A percentile compares a stretch with the other conserved stretches of the same genome.
phyloP scores from a whole-genome alignment of 2,329 filamentous ascomycete species.

The Arthrobotrys sphaeroides region DNA sequence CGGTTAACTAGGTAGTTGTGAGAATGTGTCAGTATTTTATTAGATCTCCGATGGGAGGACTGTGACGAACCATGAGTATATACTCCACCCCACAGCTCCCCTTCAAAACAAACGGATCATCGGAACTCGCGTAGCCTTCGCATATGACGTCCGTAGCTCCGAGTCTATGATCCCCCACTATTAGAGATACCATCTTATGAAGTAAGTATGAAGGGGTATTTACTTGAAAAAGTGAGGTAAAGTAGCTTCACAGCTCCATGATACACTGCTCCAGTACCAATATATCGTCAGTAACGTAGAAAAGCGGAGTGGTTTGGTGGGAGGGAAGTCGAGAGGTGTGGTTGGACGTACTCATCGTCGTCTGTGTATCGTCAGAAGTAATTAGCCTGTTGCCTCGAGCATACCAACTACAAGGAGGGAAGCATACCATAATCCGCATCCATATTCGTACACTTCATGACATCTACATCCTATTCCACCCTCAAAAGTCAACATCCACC shows the following conservation, averaged over 20 bases:
- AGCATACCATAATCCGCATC: constrained; percentile 78
- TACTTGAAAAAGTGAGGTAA: constrained; percentile 69
- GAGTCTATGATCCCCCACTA: constrained; percentile 66
- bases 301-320: background rate
- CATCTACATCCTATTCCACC: constrained; percentile 73
- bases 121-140: constrained; percentile 80
- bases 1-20: constrained; percentile 32
- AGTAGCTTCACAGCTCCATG: constrained; percentile 61
- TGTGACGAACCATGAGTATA: constrained; percentile 58
- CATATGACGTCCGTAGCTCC: constrained; percentile 89
- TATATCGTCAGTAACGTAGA: background rate
- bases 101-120: constrained; percentile 84
- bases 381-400: constrained; percentile 33
- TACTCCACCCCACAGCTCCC: constrained; percentile 95
- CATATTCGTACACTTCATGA: constrained; percentile 88
- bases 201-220: too few relatives aligned
- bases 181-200: background rate
- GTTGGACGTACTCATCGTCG: constrained; percentile 48
- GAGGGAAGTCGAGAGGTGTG: background rate
- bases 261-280: constrained; percentile 31
- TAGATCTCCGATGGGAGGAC: background rate
- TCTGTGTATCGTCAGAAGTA: constrained; percentile 6
- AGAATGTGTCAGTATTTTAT: background rate
- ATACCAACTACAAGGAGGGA: too few relatives aligned
- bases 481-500: constrained; percentile 1